phyloP scores from a whole-genome alignment of 371 early-diverging fungal genomes.

The Choanephora cucurbitarum region DNA sequence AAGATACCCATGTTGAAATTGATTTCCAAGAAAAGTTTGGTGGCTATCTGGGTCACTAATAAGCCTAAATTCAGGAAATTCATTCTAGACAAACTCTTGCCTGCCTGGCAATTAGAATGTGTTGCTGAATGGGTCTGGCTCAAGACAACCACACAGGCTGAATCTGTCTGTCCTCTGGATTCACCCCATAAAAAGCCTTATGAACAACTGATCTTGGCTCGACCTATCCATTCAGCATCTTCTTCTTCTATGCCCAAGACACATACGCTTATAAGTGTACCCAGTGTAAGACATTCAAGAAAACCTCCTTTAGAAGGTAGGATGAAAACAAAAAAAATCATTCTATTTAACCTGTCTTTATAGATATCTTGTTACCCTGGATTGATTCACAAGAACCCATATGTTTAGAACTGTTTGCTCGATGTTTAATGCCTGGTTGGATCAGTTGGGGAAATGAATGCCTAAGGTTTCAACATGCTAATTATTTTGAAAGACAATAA shows the following conservation, averaged over 20 bases:
- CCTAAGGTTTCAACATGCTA: conserved; percentile 57
- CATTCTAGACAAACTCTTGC: conserved; percentile 67
- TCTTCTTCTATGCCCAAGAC: conserved; percentile 7
- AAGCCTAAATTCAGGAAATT: conserved; percentile 61
- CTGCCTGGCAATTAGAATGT: conserved; percentile 61
- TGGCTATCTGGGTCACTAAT: conserved; percentile 81
- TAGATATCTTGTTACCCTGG: conserved; percentile 31
- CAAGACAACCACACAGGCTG: conserved; percentile 59
- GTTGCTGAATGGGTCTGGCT: conserved; percentile 72
- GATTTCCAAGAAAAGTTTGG: conserved; percentile 32
- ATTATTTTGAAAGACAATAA: no score
- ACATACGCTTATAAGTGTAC: conserved; percentile 56
- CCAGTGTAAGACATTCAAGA: conserved; percentile 63
- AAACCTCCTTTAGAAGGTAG: conserved; percentile 68
- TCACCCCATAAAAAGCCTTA: conserved; percentile 69
- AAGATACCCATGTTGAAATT: conserved; percentile 58
- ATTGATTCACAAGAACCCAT: conserved; percentile 23
- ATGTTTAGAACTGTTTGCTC: conserved; percentile 73
- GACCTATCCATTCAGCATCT: no score
- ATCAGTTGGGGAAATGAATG: conserved; percentile 81
- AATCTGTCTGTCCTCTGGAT: conserved; percentile 54
- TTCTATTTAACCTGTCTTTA: background rate
- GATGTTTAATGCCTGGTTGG: conserved; percentile 65
- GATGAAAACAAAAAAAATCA: background rate
- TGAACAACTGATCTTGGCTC: conserved; percentile 65